Conservation (phyloP, 306 rosid species). For the Rubus idaeus region DNA sequence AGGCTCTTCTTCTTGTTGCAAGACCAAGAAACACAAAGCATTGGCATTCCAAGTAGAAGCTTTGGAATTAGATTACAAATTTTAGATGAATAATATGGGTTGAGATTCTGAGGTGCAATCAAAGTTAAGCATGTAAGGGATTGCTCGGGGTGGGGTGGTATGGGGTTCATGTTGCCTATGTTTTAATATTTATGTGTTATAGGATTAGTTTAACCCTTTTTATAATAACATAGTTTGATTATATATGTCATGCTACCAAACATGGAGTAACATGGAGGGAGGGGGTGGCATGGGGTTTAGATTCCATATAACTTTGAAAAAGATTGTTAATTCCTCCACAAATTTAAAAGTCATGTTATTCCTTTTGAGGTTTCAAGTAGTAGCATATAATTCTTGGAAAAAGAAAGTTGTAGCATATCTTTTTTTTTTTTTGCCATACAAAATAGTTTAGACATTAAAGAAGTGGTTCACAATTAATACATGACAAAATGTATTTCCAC, state of each 20-base stretch:
- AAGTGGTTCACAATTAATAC: not conserved
- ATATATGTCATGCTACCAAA: conserved; percentile 12
- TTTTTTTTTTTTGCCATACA: not conserved
- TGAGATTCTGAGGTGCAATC: conserved; percentile 10
- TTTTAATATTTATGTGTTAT: not conserved
- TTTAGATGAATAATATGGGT: not conserved
- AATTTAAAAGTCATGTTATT: not conserved
- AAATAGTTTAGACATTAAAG: not conserved
- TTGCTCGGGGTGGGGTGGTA: conserved; percentile 14
- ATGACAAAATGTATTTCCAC: too few relatives aligned
- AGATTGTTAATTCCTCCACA: not conserved
- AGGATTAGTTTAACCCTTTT: not conserved
- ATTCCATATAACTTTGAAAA: conserved; percentile 4
- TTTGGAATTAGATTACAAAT: not conserved
- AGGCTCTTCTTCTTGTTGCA: conserved; percentile 32
- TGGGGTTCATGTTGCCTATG: not conserved
- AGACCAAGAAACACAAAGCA: conserved; percentile 53
- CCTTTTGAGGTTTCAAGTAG: conserved; percentile 17
- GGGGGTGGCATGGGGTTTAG: conserved; percentile 12
- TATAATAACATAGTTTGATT: not conserved
- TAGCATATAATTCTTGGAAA: not conserved
- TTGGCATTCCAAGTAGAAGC: conserved; percentile 12
- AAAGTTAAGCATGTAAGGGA: conserved; percentile 1
- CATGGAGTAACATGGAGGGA: conserved; percentile 28
- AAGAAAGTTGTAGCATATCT: not conserved